These are phyloP conservation scores for Aristolochia contorta DNA, from an alignment of 164 flowering plant genomes.

Conservation along the genomic window DNA sequence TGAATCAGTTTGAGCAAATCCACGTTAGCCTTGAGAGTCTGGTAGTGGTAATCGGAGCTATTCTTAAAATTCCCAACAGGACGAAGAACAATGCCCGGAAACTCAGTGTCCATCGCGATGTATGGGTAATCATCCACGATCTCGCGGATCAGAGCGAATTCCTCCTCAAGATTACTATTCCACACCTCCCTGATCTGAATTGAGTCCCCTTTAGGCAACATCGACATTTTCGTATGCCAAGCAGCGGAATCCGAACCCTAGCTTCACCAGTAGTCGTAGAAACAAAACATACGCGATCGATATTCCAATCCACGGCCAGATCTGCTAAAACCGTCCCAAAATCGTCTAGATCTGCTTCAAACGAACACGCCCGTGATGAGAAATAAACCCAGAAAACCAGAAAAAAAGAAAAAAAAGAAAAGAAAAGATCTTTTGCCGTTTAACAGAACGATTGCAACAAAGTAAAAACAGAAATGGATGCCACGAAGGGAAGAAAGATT, in stretches of 20 bases:
- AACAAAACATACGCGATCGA: background rate
- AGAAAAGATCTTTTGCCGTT: background rate
- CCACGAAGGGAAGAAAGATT: background rate
- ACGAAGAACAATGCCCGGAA: slow-evolving; percentile 34
- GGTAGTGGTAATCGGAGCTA: slow-evolving; percentile 24
- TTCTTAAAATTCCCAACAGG: slow-evolving; percentile 23
- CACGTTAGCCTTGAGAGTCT: slow-evolving; percentile 38
- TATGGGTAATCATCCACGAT: slow-evolving; percentile 41
- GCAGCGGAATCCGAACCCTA: background rate
- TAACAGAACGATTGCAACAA: background rate
- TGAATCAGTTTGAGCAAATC: slow-evolving; percentile 39
- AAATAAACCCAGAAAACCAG: background rate
- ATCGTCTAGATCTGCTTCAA: slow-evolving; percentile 8
- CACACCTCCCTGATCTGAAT: slow-evolving; percentile 41
- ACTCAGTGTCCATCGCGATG: slow-evolving; percentile 43
- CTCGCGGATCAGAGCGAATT: slow-evolving; percentile 31
- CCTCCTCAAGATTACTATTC: slow-evolving; percentile 33
- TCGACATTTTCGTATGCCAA: slow-evolving; percentile 15
- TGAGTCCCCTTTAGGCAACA: slow-evolving; percentile 23
- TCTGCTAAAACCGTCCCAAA: background rate
- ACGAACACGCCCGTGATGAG: background rate
- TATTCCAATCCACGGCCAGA: background rate
- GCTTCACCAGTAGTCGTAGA: background rate
- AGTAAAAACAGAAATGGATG: background rate
- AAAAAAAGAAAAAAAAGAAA: background rate